A percentile compares a stretch with the other conserved stretches of the same genome.
Conservation (phyloP, 176 grass and related monocot genomes). For the Eragrostis curvula region DNA sequence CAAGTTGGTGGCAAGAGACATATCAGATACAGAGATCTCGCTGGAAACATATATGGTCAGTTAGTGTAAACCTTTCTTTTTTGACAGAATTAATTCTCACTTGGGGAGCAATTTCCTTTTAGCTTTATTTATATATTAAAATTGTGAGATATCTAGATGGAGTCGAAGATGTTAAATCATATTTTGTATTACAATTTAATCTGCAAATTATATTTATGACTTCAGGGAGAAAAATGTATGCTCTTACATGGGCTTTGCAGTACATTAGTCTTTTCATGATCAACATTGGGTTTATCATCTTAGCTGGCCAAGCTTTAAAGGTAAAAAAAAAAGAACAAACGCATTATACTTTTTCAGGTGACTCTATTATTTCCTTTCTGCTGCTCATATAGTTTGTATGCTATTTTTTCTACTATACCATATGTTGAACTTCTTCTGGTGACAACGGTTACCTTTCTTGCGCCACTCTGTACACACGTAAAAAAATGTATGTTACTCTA, state of each 20-base stretch:
- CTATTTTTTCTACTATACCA: not conserved
- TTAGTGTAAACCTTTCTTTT: constrained; percentile 11
- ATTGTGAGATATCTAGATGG: not conserved
- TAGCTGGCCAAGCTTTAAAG: constrained; percentile 94
- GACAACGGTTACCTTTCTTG: not conserved
- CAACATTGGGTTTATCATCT: constrained; percentile 89
- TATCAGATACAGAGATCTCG: constrained; percentile 98
- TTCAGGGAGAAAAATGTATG: constrained; percentile 87
- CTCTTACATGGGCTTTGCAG: constrained; percentile 87
- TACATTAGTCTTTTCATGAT: constrained; percentile 97
- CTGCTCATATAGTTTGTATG: not conserved
- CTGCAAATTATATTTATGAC: constrained; percentile 1
- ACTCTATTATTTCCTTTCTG: not conserved
- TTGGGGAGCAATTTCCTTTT: not conserved
- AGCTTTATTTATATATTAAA: not conserved
- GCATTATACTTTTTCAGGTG: not conserved
- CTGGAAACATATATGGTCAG: constrained; percentile 93
- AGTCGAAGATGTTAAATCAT: not conserved
- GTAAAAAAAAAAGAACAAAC: constrained; percentile 37
- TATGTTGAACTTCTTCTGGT: too few relatives aligned
- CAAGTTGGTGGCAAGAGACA: constrained; percentile 85
- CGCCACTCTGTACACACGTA: too few relatives aligned
- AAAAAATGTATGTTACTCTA: too few relatives aligned
- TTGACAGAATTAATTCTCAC: not conserved
- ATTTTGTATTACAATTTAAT: not conserved